phyloP scores from a whole-genome alignment of 345 rosid genomes.

The Lumnitzera racemosa region DNA sequence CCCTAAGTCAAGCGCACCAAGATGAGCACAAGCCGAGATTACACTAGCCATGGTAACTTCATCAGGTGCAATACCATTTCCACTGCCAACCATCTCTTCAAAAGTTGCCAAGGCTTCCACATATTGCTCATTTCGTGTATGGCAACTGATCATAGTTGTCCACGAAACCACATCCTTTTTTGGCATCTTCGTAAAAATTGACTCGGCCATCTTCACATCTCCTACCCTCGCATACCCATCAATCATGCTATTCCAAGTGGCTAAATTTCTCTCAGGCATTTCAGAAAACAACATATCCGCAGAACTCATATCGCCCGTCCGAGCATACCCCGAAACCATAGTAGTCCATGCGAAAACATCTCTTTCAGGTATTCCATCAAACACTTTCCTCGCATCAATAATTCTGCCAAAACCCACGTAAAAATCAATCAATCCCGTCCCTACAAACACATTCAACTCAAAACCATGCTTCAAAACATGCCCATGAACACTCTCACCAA shows the following conservation, averaged over 20 bases:
- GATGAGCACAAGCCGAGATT: slow-evolving; percentile 80
- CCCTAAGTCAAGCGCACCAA: slow-evolving; percentile 59
- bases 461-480: slow-evolving; percentile 59
- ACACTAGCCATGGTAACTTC: slow-evolving; percentile 62
- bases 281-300: slow-evolving; percentile 25
- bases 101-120: slow-evolving; percentile 52
- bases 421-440: slow-evolving; percentile 57
- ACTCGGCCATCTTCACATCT: slow-evolving; percentile 40
- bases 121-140: slow-evolving; percentile 48
- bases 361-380: slow-evolving; percentile 47
- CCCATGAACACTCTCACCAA: slow-evolving; percentile 52
- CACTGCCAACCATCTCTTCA: slow-evolving; percentile 33
- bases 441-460: slow-evolving; percentile 48
- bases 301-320: slow-evolving; percentile 21
- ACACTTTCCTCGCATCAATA: slow-evolving; percentile 43
- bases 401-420: slow-evolving; percentile 35
- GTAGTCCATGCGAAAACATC: slow-evolving; percentile 29
- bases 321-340: slow-evolving; percentile 19
- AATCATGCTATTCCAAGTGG: slow-evolving; percentile 65
- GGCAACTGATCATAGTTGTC: slow-evolving; percentile 77
- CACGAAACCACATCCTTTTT: slow-evolving; percentile 58
- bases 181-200: slow-evolving; percentile 50
- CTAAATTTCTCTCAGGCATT: slow-evolving; percentile 35
- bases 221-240: slow-evolving; percentile 55
- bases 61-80: slow-evolving; percentile 43